Percentiles rank a stretch among this genome's conserved stretches.
Conservation (phyloP, 202 grass and related monocot species). For the Brachypodium distachyon region DNA sequence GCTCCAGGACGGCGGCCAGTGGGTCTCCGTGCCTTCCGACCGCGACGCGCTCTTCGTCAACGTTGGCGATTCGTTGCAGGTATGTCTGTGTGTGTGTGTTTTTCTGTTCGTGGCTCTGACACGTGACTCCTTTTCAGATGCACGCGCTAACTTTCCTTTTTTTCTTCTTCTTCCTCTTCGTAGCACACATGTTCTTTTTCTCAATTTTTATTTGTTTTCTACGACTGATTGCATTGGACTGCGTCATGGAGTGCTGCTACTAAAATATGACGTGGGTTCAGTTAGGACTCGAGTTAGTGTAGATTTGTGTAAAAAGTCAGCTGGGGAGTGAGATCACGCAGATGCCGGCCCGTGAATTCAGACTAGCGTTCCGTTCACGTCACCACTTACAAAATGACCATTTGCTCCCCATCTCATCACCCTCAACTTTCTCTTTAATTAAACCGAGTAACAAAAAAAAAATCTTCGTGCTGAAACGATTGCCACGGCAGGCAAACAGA, state of each 20-base stretch:
- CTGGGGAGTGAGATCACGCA: not conserved
- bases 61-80: constrained; percentile 91
- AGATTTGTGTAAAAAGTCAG: constrained; percentile 2
- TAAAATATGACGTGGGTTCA: not conserved
- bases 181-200: not conserved
- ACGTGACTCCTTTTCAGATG: constrained; percentile 3
- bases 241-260: not conserved
- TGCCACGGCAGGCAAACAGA: not conserved
- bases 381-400: not conserved
- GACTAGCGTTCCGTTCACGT: not conserved
- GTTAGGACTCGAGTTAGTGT: not conserved
- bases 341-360: not conserved
- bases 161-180: not conserved
- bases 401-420: not conserved
- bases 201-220: not conserved
- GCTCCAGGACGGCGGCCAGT: constrained; percentile 41
- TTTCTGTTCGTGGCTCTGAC: not conserved
- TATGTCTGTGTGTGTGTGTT: not conserved
- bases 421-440: no score
- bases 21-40: constrained; percentile 84
- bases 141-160: not conserved
- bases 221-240: not conserved
- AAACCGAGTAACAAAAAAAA: not conserved
- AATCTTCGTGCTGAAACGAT: not conserved
- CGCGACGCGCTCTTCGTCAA: constrained; percentile 75